phyloP scores from a whole-genome alignment of 257 asterid genomes.

The Solanum verrucosum region DNA sequence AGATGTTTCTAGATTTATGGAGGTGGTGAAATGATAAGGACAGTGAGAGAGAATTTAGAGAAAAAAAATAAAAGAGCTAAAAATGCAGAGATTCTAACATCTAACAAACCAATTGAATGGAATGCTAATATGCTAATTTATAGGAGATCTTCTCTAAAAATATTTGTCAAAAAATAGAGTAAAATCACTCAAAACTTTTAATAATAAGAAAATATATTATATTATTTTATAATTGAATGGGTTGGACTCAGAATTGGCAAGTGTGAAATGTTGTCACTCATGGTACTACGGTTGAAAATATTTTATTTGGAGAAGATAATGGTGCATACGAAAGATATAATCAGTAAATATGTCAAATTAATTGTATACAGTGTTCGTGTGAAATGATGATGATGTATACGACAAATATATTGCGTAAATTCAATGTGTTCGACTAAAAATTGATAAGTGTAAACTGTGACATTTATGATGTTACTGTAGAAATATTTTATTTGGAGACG shows the following conservation, averaged over 20 bases:
- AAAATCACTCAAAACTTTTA: background rate
- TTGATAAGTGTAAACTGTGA: background rate
- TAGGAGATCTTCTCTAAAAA: background rate
- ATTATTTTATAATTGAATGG: background rate
- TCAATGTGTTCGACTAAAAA: background rate
- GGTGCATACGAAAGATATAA: background rate
- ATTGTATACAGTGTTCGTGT: accelerated
- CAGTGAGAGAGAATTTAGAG: background rate
- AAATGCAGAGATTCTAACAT: background rate
- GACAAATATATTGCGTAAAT: background rate
- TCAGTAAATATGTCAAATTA: background rate
- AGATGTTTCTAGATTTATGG: background rate
- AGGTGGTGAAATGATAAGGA: constrained; percentile 6
- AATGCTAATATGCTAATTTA: background rate
- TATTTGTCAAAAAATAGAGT: background rate
- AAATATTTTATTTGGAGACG: background rate
- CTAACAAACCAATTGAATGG: background rate
- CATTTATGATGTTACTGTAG: background rate
- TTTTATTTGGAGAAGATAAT: background rate
- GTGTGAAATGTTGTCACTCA: background rate
- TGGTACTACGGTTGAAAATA: background rate
- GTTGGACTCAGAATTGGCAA: background rate
- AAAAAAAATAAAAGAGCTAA: background rate
- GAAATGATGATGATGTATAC: too few relatives aligned
- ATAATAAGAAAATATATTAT: background rate